Evolutionary conservation across 2,329 filamentous ascomycete species (phyloP).

Genomic region (Ascochyta rabiei): DNA sequence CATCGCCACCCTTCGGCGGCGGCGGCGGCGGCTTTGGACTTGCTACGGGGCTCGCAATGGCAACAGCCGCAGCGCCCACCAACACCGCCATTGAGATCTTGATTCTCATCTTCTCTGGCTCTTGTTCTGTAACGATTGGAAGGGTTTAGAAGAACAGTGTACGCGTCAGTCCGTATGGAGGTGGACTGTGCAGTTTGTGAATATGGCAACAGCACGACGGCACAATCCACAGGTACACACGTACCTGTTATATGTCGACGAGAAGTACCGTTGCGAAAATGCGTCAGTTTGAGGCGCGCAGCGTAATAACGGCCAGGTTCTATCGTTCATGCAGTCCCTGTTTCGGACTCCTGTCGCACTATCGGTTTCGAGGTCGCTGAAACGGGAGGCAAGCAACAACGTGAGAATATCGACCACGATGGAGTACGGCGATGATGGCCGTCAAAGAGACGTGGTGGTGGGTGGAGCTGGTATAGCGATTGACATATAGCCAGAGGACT

Average conservation of each 20-base stretch:
- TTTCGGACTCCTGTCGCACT: conserved; percentile 17
- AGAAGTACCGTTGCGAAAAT: neutral
- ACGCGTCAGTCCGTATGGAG: conserved; percentile 1
- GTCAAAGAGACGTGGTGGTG: neutral
- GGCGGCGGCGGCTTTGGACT: conserved; percentile 7
- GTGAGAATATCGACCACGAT: neutral
- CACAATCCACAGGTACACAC: conserved; percentile 1
- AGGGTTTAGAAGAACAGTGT: conserved; percentile 13
- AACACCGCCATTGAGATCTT: conserved; percentile 23
- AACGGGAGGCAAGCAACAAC: conserved; percentile 5
- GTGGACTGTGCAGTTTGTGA: conserved; percentile 4
- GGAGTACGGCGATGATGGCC: neutral
- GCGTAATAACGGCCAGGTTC: conserved; percentile 4
- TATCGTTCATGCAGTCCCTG: conserved; percentile 11
- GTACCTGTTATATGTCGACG: conserved; percentile 8
- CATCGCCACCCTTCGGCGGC: conserved; percentile 1
- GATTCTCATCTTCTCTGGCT: conserved; percentile 22
- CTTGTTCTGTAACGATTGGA: conserved; percentile 15
- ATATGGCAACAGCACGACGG: conserved; percentile 3
- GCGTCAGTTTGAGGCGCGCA: conserved; percentile 6
- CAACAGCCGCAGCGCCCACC: conserved; percentile 17
- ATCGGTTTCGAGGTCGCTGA: conserved; percentile 15
- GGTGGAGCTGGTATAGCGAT: neutral
- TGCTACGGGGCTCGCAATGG: conserved; percentile 30
- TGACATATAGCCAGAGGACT: neutral